These are phyloP conservation scores for Colletotrichum gloeosporioides DNA, from an alignment of 2,329 filamentous ascomycete species.

Conservation along the genomic window DNA sequence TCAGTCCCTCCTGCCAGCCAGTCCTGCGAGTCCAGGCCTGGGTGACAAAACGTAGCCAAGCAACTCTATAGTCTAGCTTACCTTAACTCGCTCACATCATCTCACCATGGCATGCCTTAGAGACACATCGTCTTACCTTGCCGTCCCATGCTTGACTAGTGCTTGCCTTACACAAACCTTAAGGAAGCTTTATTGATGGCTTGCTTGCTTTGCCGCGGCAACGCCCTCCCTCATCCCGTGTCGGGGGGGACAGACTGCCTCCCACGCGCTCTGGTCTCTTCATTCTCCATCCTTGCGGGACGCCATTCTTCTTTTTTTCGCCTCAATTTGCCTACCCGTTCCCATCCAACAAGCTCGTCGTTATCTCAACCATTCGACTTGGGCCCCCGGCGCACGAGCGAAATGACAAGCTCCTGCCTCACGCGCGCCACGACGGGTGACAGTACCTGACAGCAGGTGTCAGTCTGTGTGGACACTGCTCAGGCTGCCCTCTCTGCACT, in stretches of 20 bases:
- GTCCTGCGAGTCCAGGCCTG: background rate
- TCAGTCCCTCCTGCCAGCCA: background rate
- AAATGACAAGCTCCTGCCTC: background rate
- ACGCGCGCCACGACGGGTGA: background rate
- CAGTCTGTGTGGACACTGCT: background rate
- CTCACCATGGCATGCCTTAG: background rate
- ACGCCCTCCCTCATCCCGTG: background rate
- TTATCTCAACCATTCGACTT: background rate
- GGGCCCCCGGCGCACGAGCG: background rate
- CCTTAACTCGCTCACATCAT: background rate
- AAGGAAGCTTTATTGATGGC: background rate
- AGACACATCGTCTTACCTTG: background rate
- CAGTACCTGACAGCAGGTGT: conserved; percentile 14
- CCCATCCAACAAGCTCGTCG: background rate
- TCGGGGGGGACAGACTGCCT: background rate
- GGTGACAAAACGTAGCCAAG: background rate
- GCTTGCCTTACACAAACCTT: background rate
- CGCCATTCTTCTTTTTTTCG: background rate
- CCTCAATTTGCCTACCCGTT: background rate
- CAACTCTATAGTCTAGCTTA: background rate
- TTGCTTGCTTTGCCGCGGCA: background rate
- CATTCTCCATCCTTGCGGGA: background rate
- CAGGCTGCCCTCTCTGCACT: background rate
- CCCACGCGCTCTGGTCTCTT: background rate
- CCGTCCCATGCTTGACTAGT: background rate